Evolutionary conservation across 257 asterid genomes (phyloP), one percentile per base, ranked within the genome.

Genomic region (Orobanche coerulescens): DNA sequence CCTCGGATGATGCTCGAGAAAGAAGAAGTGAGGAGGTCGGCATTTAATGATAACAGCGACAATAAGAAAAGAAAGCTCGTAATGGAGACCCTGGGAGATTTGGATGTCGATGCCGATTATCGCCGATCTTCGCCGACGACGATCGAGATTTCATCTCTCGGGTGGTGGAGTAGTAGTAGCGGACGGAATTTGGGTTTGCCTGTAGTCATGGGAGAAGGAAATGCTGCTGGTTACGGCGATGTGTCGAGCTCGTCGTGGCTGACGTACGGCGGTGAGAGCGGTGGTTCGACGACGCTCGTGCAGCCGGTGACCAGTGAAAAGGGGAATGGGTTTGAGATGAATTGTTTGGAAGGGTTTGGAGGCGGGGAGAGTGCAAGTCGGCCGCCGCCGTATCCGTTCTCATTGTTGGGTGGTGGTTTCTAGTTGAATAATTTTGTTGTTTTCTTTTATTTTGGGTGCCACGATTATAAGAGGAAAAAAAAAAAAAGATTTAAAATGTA

Each of bases 331-430:
- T 67, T 67, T 51, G 67, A 49, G 47, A 15, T 19, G 14, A 51
- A 66, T 40, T 75, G 46, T 39, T 57, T 60, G 44, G 77, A 69
- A 52, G 77, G 75, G 51, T 52, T 72, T 16, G 64, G 10, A 25
- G 69, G 37, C 14, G 74, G 63, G 60, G 91, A 75, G 71, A 71
- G 46, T 24, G 69, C 43, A 13, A 67, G 70, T 22, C 63, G 68
- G 26, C 56, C 69, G 47, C 88, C 82, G 26, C 88, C 84, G 6
- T 79, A 76, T 74, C 94, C 90, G 2, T 82, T 85, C 62, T 82
- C 90, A 24, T 71, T 82, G 72, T 67, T 77, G 20, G 91, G 78
- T 5, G 84, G 84, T 65, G 90, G 84, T 28, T 75, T 78, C 19
- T 81, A 81, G 81, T 66, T 26, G 65, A 1, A 11, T 58, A 36